These are phyloP conservation scores for Calonectria pseudoturangicola DNA, from an alignment of 2,329 filamentous ascomycete species.

Conservation along the genomic window DNA sequence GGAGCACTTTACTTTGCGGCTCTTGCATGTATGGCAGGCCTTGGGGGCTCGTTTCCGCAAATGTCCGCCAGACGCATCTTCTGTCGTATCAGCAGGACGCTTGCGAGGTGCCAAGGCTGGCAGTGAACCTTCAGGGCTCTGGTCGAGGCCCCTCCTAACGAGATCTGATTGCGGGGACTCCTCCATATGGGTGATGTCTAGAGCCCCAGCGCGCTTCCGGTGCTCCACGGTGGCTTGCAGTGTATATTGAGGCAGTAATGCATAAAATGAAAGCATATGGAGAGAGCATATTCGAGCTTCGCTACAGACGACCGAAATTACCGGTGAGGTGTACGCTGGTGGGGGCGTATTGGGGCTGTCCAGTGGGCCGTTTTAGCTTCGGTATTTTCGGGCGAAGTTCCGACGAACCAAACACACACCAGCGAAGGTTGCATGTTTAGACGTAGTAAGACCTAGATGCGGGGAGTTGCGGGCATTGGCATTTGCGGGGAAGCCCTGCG, in stretches of 20 bases:
- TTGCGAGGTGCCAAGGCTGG: constrained; percentile 20
- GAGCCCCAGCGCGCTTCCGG: not conserved
- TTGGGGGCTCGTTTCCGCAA: constrained; percentile 27
- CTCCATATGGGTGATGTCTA: not conserved
- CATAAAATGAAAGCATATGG: not conserved
- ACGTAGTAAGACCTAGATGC: not conserved
- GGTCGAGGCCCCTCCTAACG: constrained; percentile 2
- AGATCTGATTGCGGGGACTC: constrained; percentile 28
- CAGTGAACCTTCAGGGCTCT: not conserved
- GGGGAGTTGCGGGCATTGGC: constrained; percentile 8
- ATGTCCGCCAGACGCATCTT: constrained; percentile 7
- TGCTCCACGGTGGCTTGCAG: not conserved
- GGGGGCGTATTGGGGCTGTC: not conserved
- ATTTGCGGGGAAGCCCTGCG: constrained; percentile 6
- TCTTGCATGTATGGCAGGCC: constrained; percentile 37
- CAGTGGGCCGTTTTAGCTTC: not conserved
- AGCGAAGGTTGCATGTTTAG: not conserved
- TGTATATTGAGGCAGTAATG: not conserved
- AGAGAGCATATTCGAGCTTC: not conserved
- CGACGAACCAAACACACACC: not conserved
- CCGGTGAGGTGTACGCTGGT: not conserved
- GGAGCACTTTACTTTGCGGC: constrained; percentile 35
- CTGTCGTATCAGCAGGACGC: constrained; percentile 25
- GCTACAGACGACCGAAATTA: constrained; percentile 2
- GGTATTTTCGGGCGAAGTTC: constrained; percentile 11